Percentiles rank a stretch among this genome's conserved stretches.
Evolutionary conservation across 2,329 filamentous ascomycete genomes (phyloP).

Genomic region (Fusarium globosum): DNA sequence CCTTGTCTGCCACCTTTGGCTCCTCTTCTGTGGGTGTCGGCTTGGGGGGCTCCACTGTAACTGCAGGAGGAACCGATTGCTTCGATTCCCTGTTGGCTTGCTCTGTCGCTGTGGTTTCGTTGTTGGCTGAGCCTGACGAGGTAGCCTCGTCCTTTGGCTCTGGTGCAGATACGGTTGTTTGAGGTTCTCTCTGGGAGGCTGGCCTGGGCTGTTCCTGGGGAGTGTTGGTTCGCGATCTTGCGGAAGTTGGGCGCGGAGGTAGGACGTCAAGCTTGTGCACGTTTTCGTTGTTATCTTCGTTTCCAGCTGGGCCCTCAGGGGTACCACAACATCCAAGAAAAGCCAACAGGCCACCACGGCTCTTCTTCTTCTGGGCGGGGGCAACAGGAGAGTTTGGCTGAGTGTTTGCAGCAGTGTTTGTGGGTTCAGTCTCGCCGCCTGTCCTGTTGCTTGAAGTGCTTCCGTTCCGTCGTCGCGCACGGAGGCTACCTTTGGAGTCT

Average conservation of each 20-base stretch:
- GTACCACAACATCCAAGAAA: constrained; percentile 76
- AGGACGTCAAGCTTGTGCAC: constrained; percentile 70
- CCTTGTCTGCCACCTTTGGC: constrained; percentile 48
- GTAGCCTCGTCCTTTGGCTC: constrained; percentile 58
- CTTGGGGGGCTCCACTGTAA: constrained; percentile 58
- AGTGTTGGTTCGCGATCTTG: constrained; percentile 64
- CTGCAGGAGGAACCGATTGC: constrained; percentile 53
- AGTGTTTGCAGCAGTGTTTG: constrained; percentile 60
- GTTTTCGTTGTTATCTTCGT: constrained; percentile 65
- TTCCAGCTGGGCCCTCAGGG: constrained; percentile 67
- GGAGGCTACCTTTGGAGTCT: constrained; percentile 72
- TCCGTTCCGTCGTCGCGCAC: constrained; percentile 72
- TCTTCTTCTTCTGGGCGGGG: constrained; percentile 64
- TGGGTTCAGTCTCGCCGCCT: constrained; percentile 64
- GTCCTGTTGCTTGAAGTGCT: constrained; percentile 75
- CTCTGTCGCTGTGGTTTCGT: constrained; percentile 57
- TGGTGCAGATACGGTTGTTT: constrained; percentile 49
- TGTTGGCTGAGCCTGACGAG: constrained; percentile 60
- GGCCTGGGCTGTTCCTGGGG: constrained; percentile 61
- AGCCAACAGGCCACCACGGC: constrained; percentile 64
- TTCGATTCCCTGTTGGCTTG: constrained; percentile 60
- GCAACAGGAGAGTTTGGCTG: constrained; percentile 64
- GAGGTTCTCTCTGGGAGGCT: constrained; percentile 63
- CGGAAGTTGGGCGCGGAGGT: constrained; percentile 64
- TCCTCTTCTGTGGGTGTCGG: constrained; percentile 41